These are phyloP conservation scores for Suhomyces prunicola DNA, from an alignment of 805 yeast genomes.

Conservation along the genomic window DNA sequence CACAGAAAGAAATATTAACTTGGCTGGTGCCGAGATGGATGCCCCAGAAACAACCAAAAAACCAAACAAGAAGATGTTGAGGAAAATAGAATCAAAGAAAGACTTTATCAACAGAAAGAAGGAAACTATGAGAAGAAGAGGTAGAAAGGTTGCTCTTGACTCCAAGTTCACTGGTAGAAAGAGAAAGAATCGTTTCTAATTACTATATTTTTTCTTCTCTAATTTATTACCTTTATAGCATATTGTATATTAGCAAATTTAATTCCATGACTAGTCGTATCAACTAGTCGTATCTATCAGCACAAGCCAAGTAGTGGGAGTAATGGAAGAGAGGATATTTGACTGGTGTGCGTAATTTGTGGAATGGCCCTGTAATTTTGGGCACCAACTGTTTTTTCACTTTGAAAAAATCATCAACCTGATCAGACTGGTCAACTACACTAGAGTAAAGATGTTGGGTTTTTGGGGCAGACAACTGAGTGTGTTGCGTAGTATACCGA, in stretches of 20 bases:
- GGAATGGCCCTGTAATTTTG: constrained; percentile 5
- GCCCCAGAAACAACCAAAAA: constrained; percentile 46
- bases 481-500: neutral
- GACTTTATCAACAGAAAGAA: constrained; percentile 88
- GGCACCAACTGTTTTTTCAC: constrained; percentile 5
- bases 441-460: constrained; percentile 9
- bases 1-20: constrained; percentile 69
- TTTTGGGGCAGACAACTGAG: constrained; percentile 6
- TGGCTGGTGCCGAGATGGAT: constrained; percentile 80
- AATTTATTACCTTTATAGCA: neutral
- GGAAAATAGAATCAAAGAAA: constrained; percentile 68
- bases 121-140: constrained; percentile 88
- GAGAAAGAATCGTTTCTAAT: constrained; percentile 42
- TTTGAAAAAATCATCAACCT: constrained; percentile 3
- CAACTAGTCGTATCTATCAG: neutral
- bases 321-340: too few relatives aligned
- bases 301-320: neutral
- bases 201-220: neutral
- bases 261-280: neutral
- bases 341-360: neutral
- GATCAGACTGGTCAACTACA: neutral
- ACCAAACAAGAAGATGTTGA: constrained; percentile 45
- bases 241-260: neutral
- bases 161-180: constrained; percentile 87
- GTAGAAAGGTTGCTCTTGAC: constrained; percentile 83